phyloP scores from a whole-genome alignment of 1,284 basidiomycete genomes.

The Cryptococcus sp. region DNA sequence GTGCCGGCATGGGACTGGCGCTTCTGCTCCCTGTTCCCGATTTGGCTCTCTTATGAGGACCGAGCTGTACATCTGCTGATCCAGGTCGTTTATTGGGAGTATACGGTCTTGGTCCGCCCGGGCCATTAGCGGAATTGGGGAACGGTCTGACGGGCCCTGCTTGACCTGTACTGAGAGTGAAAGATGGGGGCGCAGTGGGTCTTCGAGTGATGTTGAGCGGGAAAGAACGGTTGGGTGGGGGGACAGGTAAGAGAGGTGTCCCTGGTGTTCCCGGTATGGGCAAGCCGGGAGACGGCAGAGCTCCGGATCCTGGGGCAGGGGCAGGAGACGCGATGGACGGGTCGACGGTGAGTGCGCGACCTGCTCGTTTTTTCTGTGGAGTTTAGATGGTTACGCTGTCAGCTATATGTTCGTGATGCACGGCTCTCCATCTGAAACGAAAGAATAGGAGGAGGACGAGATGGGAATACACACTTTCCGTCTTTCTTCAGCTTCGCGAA shows the following conservation, averaged over 20 bases:
- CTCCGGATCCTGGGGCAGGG: neutral
- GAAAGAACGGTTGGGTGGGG: slow-evolving; percentile 10
- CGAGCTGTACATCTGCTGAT: neutral
- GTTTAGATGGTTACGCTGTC: neutral
- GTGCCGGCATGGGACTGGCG: slow-evolving; percentile 17
- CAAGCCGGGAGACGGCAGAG: neutral
- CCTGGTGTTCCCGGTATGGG: slow-evolving; percentile 11
- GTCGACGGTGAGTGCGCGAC: neutral
- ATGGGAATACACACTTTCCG: slow-evolving; percentile 21
- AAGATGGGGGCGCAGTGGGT: neutral
- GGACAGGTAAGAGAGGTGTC: slow-evolving; percentile 27
- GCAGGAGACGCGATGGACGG: neutral
- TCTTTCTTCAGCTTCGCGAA: slow-evolving; percentile 31
- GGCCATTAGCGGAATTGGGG: neutral
- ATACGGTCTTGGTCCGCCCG: neutral
- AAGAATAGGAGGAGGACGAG: too few relatives aligned
- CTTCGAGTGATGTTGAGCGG: slow-evolving; percentile 2
- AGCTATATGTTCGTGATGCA: neutral
- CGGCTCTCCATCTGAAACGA: too few relatives aligned
- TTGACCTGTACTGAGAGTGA: neutral
- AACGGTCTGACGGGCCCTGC: neutral
- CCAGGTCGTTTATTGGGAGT: slow-evolving; percentile 1
- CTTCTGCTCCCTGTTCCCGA: slow-evolving; percentile 13
- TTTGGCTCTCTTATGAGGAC: slow-evolving; percentile 4
- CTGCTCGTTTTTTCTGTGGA: neutral